Base-by-base conservation (phyloP, 257 asterid species). In the Fraxinus excelsior region DNA sequence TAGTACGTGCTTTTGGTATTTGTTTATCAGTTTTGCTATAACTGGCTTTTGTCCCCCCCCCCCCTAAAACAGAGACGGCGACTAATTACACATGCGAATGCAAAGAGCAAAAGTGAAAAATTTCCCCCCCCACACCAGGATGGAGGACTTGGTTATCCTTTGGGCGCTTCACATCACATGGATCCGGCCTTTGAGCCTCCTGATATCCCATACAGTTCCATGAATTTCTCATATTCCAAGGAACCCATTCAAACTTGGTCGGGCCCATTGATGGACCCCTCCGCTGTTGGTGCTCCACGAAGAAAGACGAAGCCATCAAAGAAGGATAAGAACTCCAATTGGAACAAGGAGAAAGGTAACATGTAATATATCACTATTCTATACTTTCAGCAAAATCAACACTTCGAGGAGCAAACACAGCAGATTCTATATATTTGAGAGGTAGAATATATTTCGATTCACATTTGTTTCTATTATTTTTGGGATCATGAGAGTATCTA, bases 71-170 rank as follows among this genome's bases (percentile, higher is more conserved):
- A 93, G 97, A 86, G 90, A 81, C 92, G 92, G 16, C 88, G 97
- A 31, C 76, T 91, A 40, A 84, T 91, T n/a, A 82, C 94, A 46
- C 93, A 91, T n/a, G 93, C 96, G 3, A 93, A 90, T 62, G 97
- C 97, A 21, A 88, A 91, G 91, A 93, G 97, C 91, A 91, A 88
- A 85, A 93, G 97, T 51, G 96, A 91, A 76, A 93, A 93, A 75
- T 93, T 93, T 72, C 97, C 97, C 51, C 97, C 97, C 10, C 97
- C 97, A 19, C 97, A 91, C 84, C 91, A 90, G 75, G 97, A 91
- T 42, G 97, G 97, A 31, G 91, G 94, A 7, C 87, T 93, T 13
- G 91, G 91, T 56, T 89, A 83, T 79, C 87, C 91, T 19, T 72
- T 91, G 66, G 96, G 91, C 0, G 77, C 88, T 7, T 86, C 94